phyloP scores from a whole-genome alignment of 1,284 basidiomycete species.

The Psilocybe mexicana region DNA sequence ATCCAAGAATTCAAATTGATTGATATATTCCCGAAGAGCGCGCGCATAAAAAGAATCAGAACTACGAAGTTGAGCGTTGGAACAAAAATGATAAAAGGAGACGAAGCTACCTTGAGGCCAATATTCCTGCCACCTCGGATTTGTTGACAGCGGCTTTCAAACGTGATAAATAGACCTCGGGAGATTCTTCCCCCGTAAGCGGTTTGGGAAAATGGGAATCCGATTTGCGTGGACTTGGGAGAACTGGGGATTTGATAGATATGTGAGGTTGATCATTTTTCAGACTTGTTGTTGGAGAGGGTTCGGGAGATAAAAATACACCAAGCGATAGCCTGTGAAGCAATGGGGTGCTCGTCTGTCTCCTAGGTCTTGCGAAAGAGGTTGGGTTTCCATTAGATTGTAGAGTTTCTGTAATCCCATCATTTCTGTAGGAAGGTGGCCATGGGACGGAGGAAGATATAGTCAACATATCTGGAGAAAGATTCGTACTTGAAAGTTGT shows the following conservation, averaged over 20 bases:
- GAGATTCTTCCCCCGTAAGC: conserved; percentile 58
- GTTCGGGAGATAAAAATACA: conserved; percentile 48
- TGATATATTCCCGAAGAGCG: conserved; percentile 76
- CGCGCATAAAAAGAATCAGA: conserved; percentile 70
- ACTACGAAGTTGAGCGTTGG: conserved; percentile 40
- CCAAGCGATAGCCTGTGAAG: conserved; percentile 72
- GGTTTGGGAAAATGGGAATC: conserved; percentile 49
- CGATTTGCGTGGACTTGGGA: conserved; percentile 10
- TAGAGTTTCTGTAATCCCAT: conserved; percentile 6
- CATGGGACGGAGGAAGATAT: background rate
- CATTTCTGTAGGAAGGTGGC: conserved; percentile 6
- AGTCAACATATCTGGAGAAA: conserved; percentile 7
- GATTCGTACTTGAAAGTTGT: conserved; percentile 24
- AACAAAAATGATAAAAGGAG: background rate
- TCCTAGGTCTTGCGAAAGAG: conserved; percentile 45
- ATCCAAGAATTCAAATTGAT: conserved; percentile 77
- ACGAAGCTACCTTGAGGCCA: conserved; percentile 73
- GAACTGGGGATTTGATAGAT: conserved; percentile 6
- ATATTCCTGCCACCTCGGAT: conserved; percentile 73
- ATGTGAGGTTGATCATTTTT: conserved; percentile 34
- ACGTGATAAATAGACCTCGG: conserved; percentile 68
- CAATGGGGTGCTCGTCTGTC: conserved; percentile 70
- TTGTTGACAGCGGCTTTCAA: conserved; percentile 67
- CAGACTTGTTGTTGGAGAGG: conserved; percentile 16
- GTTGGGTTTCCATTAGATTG: conserved; percentile 17